Percentiles rank a stretch among this genome's conserved stretches.
Conservation (phyloP, 2,329 filamentous ascomycete species). For the Calcarisporium arbuscula region DNA sequence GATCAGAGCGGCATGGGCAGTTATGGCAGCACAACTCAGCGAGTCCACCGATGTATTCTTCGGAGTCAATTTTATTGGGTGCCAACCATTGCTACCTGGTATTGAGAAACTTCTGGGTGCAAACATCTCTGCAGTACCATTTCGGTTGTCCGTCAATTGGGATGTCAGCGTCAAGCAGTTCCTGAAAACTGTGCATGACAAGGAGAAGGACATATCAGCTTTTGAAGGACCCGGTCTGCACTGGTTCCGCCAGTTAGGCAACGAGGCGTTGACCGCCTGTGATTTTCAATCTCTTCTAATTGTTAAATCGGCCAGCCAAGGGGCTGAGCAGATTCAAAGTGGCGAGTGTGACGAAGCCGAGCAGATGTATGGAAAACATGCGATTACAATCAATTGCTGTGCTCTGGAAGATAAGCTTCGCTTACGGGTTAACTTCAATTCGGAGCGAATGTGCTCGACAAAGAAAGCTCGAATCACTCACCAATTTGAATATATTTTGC, state of each 20-base stretch:
- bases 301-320: too few relatives aligned
- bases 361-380: too few relatives aligned
- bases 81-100: constrained; percentile 9
- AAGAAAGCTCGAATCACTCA: constrained; percentile 1
- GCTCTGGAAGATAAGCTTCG: too few relatives aligned
- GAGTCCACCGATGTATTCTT: constrained; percentile 4
- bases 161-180: constrained; percentile 4
- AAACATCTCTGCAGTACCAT: constrained; percentile 11
- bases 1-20: constrained; percentile 2
- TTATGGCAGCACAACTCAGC: constrained; percentile 3
- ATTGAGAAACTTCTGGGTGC: constrained; percentile 11
- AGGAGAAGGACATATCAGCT: constrained; percentile 14
- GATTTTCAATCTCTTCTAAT: too few relatives aligned
- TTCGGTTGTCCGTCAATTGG: constrained; percentile 7
- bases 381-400: too few relatives aligned
- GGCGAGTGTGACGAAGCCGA: too few relatives aligned
- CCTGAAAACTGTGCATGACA: constrained; percentile 14
- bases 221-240: too few relatives aligned
- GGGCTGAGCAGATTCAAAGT: too few relatives aligned
- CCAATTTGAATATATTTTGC: constrained; percentile 5
- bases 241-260: too few relatives aligned
- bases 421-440: too few relatives aligned
- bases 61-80: constrained; percentile 4
- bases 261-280: too few relatives aligned
- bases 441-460: too few relatives aligned